Base-by-base conservation (phyloP, 148 eudicot genomes). In the Gaultheria prostrata region DNA sequence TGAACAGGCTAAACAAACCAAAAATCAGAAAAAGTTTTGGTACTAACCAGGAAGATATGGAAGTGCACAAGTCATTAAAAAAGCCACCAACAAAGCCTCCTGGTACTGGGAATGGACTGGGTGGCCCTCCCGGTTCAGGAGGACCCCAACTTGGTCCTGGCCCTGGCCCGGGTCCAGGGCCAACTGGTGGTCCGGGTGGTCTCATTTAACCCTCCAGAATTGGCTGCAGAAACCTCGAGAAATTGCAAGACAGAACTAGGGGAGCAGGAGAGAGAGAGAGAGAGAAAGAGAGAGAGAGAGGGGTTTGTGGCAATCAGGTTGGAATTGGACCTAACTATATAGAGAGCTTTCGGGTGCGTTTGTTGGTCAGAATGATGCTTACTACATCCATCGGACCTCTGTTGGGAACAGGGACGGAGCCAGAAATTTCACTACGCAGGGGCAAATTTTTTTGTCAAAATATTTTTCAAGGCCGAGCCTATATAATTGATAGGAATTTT, bases 11-110 rank as follows among this genome's bases (percentile, higher is more conserved):
- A 28, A 28, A 48, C 30, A 32, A 26, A 46, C 33, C 15, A 61
- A 63, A n/a, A 24, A 3, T 8, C 21, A 1, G 21, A 82, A 13
- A 13, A 56, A 56, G 35, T 57, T 33, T 61, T 33, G 11, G 74
- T 30, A 76, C 88, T 79, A n/a, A 88, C 90, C 90, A 88, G 43
- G 88, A 86, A 84, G 85, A 79, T 49, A 88, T 6, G 72, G 83
- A 76, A 79, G 8, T 46, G 88, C 90, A 88, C 14, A 86, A 80
- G 57, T 78, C 54, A 63, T 78, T 35, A 48, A 82, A 39, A 70
- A 84, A 76, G 20, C 85, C 86, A 49, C 51, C 48, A 14, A 81
- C 26, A 43, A 77, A 63, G 56, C 80, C 80, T 46, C 81, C 85
- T 26, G 75, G 51, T 54, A 28, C 48, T 17, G 43, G 43, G 43